Evolutionary conservation across 345 rosid genomes (phyloP).

Genomic region (Eucalyptus polyanthemos): DNA sequence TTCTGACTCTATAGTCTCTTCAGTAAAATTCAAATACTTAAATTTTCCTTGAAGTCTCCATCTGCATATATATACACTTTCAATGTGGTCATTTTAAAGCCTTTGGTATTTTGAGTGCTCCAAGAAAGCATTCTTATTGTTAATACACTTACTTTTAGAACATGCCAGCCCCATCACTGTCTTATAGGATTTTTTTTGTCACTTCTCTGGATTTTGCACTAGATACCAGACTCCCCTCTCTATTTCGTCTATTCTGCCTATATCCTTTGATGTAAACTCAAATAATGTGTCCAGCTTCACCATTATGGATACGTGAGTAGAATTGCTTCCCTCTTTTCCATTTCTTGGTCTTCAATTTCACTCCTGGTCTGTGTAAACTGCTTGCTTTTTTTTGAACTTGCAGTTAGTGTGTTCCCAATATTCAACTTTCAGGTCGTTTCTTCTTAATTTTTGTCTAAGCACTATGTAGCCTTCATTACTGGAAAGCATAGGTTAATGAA

Average conservation of each 20-base stretch:
- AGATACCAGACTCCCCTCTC: neutral
- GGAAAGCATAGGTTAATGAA: neutral
- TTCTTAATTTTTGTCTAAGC: neutral
- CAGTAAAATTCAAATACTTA: neutral
- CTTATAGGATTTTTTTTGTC: neutral
- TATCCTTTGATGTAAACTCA: neutral
- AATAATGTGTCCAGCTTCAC: neutral
- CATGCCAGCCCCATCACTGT: neutral
- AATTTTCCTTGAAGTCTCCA: neutral
- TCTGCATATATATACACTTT: neutral
- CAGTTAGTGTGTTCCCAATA: neutral
- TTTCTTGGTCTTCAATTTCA: neutral
- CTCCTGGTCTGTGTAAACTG: neutral
- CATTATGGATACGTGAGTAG: neutral
- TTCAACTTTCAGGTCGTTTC: neutral
- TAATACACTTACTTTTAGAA: neutral
- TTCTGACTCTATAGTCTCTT: neutral
- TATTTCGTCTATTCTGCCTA: neutral
- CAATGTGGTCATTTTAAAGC: neutral
- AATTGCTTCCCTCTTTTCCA: neutral
- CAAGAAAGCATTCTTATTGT: neutral
- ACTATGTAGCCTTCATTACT: neutral
- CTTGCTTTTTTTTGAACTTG: neutral
- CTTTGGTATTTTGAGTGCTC: neutral
- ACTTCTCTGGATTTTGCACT: neutral